Conservation (phyloP, 23 red algal genomes). For the Rhodosorus marinus region DNA sequence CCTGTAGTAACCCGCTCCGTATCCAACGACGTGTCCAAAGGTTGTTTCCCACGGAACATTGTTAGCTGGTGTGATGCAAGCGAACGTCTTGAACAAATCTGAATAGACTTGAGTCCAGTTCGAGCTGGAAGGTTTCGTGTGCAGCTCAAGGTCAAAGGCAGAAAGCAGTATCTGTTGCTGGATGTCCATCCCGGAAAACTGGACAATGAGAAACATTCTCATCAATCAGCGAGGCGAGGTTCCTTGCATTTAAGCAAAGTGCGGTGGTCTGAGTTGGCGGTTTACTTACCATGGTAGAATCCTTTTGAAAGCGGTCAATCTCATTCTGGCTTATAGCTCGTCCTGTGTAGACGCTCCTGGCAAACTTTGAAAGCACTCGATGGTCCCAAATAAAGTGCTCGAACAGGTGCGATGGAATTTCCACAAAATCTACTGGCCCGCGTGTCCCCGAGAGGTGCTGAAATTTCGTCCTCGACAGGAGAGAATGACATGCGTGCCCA, state of each 20-base stretch:
- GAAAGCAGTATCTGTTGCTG: background rate
- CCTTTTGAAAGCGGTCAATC: no score
- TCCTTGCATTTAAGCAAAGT: no score
- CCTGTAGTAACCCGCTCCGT: constrained; percentile 43
- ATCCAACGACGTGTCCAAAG: constrained; percentile 54
- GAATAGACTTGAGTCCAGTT: background rate
- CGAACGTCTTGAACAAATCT: background rate
- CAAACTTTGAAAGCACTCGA: background rate
- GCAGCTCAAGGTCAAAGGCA: background rate
- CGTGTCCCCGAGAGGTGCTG: constrained; percentile 86
- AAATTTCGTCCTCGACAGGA: constrained; percentile 60
- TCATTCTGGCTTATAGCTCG: background rate
- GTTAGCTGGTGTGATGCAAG: background rate
- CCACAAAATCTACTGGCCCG: constrained; percentile 74
- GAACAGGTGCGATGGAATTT: constrained; percentile 75
- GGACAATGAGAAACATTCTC: background rate
- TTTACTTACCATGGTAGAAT: no score
- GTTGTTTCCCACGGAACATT: constrained; percentile 11
- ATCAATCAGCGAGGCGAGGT: no score
- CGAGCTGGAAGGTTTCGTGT: background rate
- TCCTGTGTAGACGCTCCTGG: background rate
- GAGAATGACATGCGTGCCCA: constrained; percentile 76
- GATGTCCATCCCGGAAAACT: background rate
- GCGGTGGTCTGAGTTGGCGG: no score
- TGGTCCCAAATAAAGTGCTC: constrained; percentile 35